Evolutionary conservation across 2,329 filamentous ascomycete species (phyloP), one percentile per base, ranked within the genome.

Genomic region (Pseudogymnoascus sp.): DNA sequence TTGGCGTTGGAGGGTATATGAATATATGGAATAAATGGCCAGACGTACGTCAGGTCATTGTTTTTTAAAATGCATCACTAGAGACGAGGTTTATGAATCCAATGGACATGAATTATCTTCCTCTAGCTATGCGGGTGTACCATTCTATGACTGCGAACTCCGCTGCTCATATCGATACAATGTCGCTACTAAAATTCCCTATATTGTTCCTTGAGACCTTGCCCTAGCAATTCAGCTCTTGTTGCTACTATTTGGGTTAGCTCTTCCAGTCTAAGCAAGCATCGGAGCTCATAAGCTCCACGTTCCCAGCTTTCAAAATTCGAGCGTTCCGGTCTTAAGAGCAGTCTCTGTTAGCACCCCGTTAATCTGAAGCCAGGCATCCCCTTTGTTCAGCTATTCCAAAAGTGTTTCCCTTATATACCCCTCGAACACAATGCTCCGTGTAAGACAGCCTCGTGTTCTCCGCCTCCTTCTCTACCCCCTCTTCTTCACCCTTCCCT

Each of bases 1-100:
- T n/a, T 17, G 47, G 47, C 47, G 47, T 57, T 57, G 47, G 47
- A 57, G 47, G 47, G 47, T 23, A 33, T 33, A 57, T 57, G 47
- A 17, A 57, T 31, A 57, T 33, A 57, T 57, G 47, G 47, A 57
- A 57, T 57, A 17, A 4, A 31, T 19, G 47, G n/a, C 47, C 26
- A 11, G 26, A 19, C n/a, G 26, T 31, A 31, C n/a, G 47, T 57
- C 26, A 8, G 47, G 47, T 57, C 47, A 28, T 50, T 28, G 11
- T 50, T 50, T 50, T 47, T 50, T 28, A 50, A 28, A 23, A 17
- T 50, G 44, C 44, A 28, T 50, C 21, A 13, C 47, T 53, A 26
- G 26, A 31, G 47, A 31, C 26, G 26, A 19, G 26, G 26, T 53
- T 53, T 53, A 53, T 53, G 23, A 53, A 31, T 53, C 26, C 47